Evolutionary conservation across 768 basidiomycete genomes (phyloP), one percentile per base, ranked within the genome.

Genomic region (Trametes gibbosa): DNA sequence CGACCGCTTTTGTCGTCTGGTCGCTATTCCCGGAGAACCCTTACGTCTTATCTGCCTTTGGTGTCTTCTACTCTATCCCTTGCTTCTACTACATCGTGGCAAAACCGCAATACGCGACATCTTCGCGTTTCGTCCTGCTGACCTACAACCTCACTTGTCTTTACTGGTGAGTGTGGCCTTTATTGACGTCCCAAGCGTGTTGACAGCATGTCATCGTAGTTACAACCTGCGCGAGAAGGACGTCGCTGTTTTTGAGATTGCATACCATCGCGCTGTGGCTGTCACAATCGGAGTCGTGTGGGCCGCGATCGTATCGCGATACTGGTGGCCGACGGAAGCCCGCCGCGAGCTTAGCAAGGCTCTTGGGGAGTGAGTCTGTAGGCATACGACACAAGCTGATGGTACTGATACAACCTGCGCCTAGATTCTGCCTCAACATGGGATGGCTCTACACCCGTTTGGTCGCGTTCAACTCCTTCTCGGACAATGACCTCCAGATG

Each of bases 301-400:
- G 90, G 95, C 95, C 0, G 82, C 87, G 3, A 74, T 98, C 49
- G 85, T 97, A 21, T 94, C 92, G 5, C 78, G 92, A 47, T 88
- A 89, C 62, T 94, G 95, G 90, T 98, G 95, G 96, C 97, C 97
- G 1, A 84, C 90, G 9, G 95, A 97, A 67, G 97, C 97, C 0
- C 77, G 96, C 46, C 78, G 90, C 40, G 96, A 98, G 72, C 77
- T 99, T 4, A 84, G 87, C 47, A 86, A 85, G 61, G 87, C 85
- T 0, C 79, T 98, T 5, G 88, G 92, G 75, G 95, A 98, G 93
- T 96, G 57, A 62, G 86, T 75, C 10, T 2, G 13, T 48, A 42
- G 25, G 37, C 46, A 51, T 32, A 50, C 37, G 37, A 14, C 25
- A 17, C 23, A 19, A 6, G 6, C 19, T 27, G n/a, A 21, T 19